Conservation (phyloP, 2,329 filamentous ascomycete genomes). For the Ophiostoma fasciatum region DNA sequence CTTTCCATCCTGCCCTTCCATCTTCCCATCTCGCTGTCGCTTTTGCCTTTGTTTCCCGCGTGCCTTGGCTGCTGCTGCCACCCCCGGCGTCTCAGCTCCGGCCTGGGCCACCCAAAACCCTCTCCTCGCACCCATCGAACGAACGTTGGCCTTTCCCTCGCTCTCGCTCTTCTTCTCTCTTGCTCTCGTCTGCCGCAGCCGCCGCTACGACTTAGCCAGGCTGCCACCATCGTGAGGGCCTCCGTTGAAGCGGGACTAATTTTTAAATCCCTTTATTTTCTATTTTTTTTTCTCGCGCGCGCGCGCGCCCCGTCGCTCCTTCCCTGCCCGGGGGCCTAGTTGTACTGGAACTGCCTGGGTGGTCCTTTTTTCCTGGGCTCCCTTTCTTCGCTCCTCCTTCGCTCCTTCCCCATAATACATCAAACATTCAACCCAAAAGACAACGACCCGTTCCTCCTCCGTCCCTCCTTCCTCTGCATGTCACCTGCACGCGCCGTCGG, state of each 20-base stretch:
- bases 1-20: not conserved
- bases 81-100: too few relatives aligned
- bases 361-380: not conserved
- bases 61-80: too few relatives aligned
- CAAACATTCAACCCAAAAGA: not conserved
- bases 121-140: too few relatives aligned
- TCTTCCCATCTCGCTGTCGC: not conserved
- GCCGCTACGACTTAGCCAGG: too few relatives aligned
- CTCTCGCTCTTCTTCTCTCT: constrained; percentile 1
- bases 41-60: too few relatives aligned
- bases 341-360: too few relatives aligned
- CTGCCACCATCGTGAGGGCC: too few relatives aligned
- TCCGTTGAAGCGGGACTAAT: too few relatives aligned
- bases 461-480: not conserved
- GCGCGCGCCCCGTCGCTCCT: not conserved
- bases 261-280: constrained; percentile 1
- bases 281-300: not conserved
- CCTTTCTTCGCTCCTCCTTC: not conserved
- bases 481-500: not conserved
- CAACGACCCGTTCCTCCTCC: not conserved
- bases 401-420: constrained; percentile 1
- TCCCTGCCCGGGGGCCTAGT: too few relatives aligned
- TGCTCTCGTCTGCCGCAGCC: too few relatives aligned
- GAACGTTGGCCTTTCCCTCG: too few relatives aligned
- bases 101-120: not conserved